Evolutionary conservation across 2,329 filamentous ascomycete genomes (phyloP), one percentile per base, ranked within the genome.

Genomic region (Aspergillus cejpii): DNA sequence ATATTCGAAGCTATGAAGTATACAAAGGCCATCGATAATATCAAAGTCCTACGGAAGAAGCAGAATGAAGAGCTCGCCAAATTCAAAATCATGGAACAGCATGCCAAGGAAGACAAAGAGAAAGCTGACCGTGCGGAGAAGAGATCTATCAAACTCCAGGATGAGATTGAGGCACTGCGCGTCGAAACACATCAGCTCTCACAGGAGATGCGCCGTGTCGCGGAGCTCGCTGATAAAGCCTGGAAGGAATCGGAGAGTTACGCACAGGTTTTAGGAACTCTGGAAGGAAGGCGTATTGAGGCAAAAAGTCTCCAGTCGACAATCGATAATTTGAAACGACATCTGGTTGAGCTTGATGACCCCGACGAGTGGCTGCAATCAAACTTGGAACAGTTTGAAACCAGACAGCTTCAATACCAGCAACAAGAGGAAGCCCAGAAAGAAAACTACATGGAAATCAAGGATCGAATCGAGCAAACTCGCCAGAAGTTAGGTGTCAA

Each of bases 1-100:
- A 98, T 98, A 8, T 98, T 98, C 55, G 92, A 97, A 68, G 92
- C 92, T 1, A 75, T 87, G 68, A 96, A 95, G 64, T 98, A 97
- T 67, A 95, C 90, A 26, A 96, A 95, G 61, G 92, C 90, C 14
- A 94, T 98, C 48, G 90, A 96, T 37, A 95, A 94, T 64, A 85
- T 98, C 63, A 96, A 94, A 62, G 65, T 82, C 7, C 74, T 97
- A 39, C 78, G 84, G 29, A 98, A 97, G 69, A 84, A 83, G 53
- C 84, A 94, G 53, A 84, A 83, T 27, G 81, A 85, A 51, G 78
- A 91, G 49, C 75, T 97, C 7, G 78, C 74, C 12, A 79, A 83
- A 49, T 77, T 85, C 45, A 87, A 87, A 58, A 79, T 84, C 34
- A 78, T 85, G 47, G 87, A 95, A 61, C 75, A 81, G 31, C 80